Base-by-base conservation (phyloP, 225 moss, liverwort and hornwort genomes). In the Physcomitrium patens region DNA sequence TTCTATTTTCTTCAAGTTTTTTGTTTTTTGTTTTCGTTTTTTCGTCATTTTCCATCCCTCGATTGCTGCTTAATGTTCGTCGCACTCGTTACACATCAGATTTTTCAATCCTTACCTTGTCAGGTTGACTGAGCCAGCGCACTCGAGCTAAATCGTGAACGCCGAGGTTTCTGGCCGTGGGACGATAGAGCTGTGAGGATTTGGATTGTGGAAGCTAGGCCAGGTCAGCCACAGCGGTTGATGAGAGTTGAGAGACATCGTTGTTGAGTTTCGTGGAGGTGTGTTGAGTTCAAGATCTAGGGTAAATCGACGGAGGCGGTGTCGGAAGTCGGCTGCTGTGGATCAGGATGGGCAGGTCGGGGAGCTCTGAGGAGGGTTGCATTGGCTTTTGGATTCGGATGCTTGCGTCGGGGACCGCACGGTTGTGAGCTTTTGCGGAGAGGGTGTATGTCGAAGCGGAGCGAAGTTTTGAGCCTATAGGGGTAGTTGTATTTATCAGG, bases 201-300 rank as follows among this genome's bases (percentile, higher is more conserved):
- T 51, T 51, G 51, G 51, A 17, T 51, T 51, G 2, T 14, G 51
- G 51, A 51, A 12, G 28, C 23, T 51, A 67, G 67, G 67, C 10
- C 67, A 17, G 23, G 17, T 0, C 27, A 46, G 60, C 28, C 60
- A 24, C 60, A 27, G 26, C 59, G 59, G 26, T 13, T 51, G 51
- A 51, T 51, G 59, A 3, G 24, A n/a, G 53, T 19, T n/a, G 0
- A 15, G 0, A 15, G 49, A 37, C 31, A 37, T 5, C 12, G 53
- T 19, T 54, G n/a, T 54, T n/a, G 18, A n/a, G 18, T 16, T 14
- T 17, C 17, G 15, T 50, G 50, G 14, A 19, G 8, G 17, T n/a
- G 1, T 18, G 6, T 53, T 0, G 20, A 69, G 28, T 56, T 46
- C 28, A 19, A 57, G 75, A 75, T 75, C 75, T 66, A 75, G 75